Base-by-base conservation (phyloP, 2,329 filamentous ascomycete species). In the Claviceps arundinis region DNA sequence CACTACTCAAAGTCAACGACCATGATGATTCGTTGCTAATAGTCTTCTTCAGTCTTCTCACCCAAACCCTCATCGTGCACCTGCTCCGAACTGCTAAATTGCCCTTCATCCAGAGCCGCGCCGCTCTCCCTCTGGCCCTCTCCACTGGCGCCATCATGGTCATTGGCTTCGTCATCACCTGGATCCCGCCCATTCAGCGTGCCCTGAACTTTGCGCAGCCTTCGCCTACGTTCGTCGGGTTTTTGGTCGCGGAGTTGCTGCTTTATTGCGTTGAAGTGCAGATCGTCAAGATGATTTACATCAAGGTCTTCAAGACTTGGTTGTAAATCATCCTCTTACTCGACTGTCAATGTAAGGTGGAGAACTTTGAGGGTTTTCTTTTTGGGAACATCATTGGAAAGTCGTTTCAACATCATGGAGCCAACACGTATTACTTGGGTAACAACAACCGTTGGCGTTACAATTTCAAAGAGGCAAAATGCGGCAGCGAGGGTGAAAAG, bases 61-160 rank as follows among this genome's bases (percentile, higher is more conserved):
- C 61, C 16, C 61, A 62, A 49, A 62, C 61, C 8, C 56, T 62
- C n/a, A 62, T 62, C 37, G 61, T 62, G 22, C 61, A 62, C 38
- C 38, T 62, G 30, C 47, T 62, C 47, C 59, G 61, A 19, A 62
- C 61, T 5, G 57, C 57, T 48, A 62, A 59, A 53, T 41, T 62
- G 16, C 61, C 61, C 1, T 61, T 62, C 41, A 16, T 62, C 14
- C 59, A 62, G 41, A 60, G 57, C 51, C 57, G 60, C 17, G 57
- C 57, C 1, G 54, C 60, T 0, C 44, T 46, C 9, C 52, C 56
- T 5, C 56, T 62, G 6, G 56, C 57, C 1, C 53, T 62, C n/a
- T 61, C 60, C 22, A 62, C 60, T 4, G 42, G 42, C 4, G 44
- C 52, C 48, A 59, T 62, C 51, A 62, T 62, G 60, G 6, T 52